Base-by-base conservation (phyloP, 1,139 yeast species). In the Pichia terricola region DNA sequence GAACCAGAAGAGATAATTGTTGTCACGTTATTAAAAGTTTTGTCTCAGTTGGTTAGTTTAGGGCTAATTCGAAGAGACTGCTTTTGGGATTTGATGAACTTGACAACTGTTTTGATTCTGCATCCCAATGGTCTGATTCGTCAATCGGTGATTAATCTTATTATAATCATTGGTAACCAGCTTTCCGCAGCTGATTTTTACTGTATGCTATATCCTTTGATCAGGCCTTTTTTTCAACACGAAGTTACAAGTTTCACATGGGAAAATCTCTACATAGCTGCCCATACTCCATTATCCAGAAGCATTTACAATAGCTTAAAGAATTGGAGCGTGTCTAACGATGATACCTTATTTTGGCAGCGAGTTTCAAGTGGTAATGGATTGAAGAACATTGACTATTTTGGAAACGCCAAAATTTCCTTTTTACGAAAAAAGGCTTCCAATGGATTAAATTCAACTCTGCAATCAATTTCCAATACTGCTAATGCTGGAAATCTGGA, bases 121-220 rank as follows among this genome's bases (percentile, higher is more conserved):
- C 96, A 88, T 58, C 98, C 98, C 0, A 88, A 88, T 60, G 81
- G 79, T 46, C 81, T 95, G 81, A 81, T 91, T 7, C 67, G 96
- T 39, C 86, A 83, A 49, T 74, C 84, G 3, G 77, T 83, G 0
- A 58, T 88, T 35, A 65, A 71, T 4, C 67, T 88, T 41, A 68
- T 88, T 1, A 67, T 83, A 1, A 72, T 83, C 0, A 73, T 84
- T 3, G 77, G 85, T 3, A 68, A 69, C 3, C 79, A 79, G 55
- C 62, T 88, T 38, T 69, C 81, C 16, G 72, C 79, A 32, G 94
- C 96, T 0, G 96, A 91, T 55, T 65, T 77, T 9, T 85, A 83
- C 53, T 89, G 97, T 57, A 73, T 87, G 58, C 64, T 89, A 26
- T 81, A 86, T 51, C 97, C 97, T 0, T 69, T 85, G 32, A 71